Evolutionary conservation across 2,329 filamentous ascomycete genomes (phyloP), one percentile per base, ranked within the genome.

Genomic region (Monilinia laxa): DNA sequence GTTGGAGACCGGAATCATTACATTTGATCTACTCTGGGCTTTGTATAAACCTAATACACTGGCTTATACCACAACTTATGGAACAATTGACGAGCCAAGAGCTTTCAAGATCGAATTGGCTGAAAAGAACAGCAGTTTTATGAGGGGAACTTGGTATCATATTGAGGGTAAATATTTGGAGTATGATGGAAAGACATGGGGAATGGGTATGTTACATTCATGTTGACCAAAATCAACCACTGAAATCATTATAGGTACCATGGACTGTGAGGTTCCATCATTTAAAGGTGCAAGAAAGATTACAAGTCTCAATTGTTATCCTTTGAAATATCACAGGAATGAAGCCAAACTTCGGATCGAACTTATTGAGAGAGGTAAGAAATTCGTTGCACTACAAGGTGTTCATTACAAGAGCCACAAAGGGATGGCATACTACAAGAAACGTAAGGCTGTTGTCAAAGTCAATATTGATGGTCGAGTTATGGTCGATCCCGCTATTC

Each of bases 241-340:
- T 67, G 73, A 56, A 40, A 18, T 59, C 25, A 35, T 67, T 10
- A 10, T 66, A 75, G 73, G 74, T 20, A 87, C 82, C 60, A 86
- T 92, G 74, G 81, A 86, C 14, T 85, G 87, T 49, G 87, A 93
- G 62, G 87, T 97, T 16, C 79, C 84, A 9, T 82, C 86, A 3
- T 97, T 97, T 81, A 90, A 91, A 68, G 93, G 93, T 0, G 86
- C 90, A 18, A 85, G 89, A 69, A 93, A 92, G 78, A 96, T 97
- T 74, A 91, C 89, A 14, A 92, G 86, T 73, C 81, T 97, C 10
- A 80, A 85, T 0, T 90, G 87, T 68, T 96, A 92, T 75, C 93
- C 93, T 0, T 80, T 97, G 11, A 82, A 89, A 70, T 96, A 93
- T 75, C 92, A 96, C 80, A 89, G 88, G 70, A 85, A 93, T 69